These are phyloP conservation scores for Ustilago trichophora DNA, from an alignment of 1,284 basidiomycete genomes.

Conservation along the genomic window DNA sequence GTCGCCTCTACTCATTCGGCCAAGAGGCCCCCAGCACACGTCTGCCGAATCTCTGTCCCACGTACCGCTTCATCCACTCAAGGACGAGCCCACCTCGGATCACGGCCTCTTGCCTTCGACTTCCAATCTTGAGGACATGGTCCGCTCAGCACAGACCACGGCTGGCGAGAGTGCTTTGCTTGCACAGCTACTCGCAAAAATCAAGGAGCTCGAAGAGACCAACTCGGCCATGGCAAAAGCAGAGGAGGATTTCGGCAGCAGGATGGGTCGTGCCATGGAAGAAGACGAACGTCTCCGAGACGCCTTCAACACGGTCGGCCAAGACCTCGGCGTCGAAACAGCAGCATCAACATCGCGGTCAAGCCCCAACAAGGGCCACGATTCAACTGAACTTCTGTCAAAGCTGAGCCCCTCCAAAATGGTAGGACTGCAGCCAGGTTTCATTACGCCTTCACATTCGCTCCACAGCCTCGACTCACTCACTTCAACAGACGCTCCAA, in stretches of 20 bases:
- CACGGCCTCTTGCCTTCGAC: constrained; percentile 21
- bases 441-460: constrained; percentile 31
- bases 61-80: too few relatives aligned
- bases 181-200: constrained; percentile 54
- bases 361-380: neutral
- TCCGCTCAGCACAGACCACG: constrained; percentile 11
- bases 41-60: too few relatives aligned
- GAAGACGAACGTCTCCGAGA: constrained; percentile 57
- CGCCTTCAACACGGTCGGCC: constrained; percentile 49
- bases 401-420: neutral
- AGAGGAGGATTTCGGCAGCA: constrained; percentile 51
- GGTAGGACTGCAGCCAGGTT: neutral
- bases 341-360: neutral
- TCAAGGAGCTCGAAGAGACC: constrained; percentile 59
- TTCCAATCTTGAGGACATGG: constrained; percentile 36
- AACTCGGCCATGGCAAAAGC: constrained; percentile 49
- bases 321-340: constrained; percentile 14
- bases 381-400: neutral
- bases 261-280: constrained; percentile 52
- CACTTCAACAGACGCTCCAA: constrained; percentile 2
- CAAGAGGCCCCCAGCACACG: neutral
- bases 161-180: constrained; percentile 50
- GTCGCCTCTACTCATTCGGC: constrained; percentile 1
- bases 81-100: constrained; percentile 1
- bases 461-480: constrained; percentile 19